Evolutionary conservation across 2,329 filamentous ascomycete genomes (phyloP), one percentile per base, ranked within the genome.

Genomic region (Aotearoamyces nothofagi): DNA sequence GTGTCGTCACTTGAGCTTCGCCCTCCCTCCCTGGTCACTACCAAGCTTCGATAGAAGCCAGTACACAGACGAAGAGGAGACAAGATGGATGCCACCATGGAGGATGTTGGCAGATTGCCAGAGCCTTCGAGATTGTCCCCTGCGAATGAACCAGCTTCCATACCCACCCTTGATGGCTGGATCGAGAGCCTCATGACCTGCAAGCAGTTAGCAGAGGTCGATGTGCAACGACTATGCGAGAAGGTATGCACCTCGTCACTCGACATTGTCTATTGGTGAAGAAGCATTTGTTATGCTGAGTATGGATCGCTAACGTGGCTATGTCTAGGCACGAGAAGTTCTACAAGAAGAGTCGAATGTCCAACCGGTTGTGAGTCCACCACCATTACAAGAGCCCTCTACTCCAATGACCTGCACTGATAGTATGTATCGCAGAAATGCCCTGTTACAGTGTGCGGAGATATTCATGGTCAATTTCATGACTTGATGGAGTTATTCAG

Each of bases 401-500:
- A n/a, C n/a, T n/a, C n/a, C n/a, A n/a, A n/a, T 8, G 23, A 27
- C 9, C 16, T 5, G 15, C n/a, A 15, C 12, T 26, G 23, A 23
- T 10, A 12, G 5, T 10, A 22, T 12, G 15, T 5, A 26, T 17
- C 28, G 31, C 44, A 86, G 79, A 94, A 94, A 87, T 96, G 87
- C 55, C 90, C 90, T 24, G 90, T 96, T 42, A 98, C 90, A 32
- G 90, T 98, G 38, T 96, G 90, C 56, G 90, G 90, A 54, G 90
- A 98, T 59, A 98, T 98, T 53, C 90, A 98, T 58, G 90, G 90
- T 42, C 90, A 98, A 59, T 96, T 96, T 56, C 87, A 96, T 57
- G 90, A 98, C 52, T 61, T 98, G 56, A 96, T 98, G 84, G 90
- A 98, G 61, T 73, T 98, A 30, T 98, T 98, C 70, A 92, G 92